Percentiles rank a stretch among this genome's conserved stretches.
Conservation (phyloP, 495 filamentous ascomycete species). For the Aspergillus mulundensis region DNA sequence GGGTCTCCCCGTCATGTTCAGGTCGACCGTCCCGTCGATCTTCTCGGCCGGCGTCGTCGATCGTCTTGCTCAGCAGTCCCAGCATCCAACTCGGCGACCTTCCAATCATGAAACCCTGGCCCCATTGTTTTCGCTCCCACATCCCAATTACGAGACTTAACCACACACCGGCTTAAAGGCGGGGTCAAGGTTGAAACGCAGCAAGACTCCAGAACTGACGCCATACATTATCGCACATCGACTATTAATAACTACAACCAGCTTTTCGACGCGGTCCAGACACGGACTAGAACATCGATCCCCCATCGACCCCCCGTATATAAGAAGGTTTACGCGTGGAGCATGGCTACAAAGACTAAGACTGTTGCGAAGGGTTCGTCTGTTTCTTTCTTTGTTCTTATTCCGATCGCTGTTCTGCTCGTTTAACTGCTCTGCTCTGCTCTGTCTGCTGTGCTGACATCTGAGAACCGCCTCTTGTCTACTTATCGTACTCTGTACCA, state of each 20-base stretch:
- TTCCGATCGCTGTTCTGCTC: neutral
- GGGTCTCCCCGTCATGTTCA: neutral
- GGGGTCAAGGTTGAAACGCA: slow-evolving; percentile 9
- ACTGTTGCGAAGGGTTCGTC: slow-evolving; percentile 20
- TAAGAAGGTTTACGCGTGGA: slow-evolving; percentile 2
- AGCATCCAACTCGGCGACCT: neutral
- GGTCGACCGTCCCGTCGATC: neutral
- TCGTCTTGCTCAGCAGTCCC: neutral
- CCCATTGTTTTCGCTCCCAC: neutral
- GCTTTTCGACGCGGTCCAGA: neutral
- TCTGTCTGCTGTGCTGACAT: neutral
- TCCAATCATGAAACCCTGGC: neutral
- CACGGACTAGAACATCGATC: neutral
- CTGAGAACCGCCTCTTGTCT: too few species aligned
- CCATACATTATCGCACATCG: slow-evolving; percentile 20
- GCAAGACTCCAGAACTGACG: slow-evolving; percentile 18
- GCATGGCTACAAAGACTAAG: slow-evolving; percentile 14
- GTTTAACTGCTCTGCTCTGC: neutral
- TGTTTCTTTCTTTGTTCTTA: neutral
- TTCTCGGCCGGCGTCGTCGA: neutral
- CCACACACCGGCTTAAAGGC: slow-evolving; percentile 9
- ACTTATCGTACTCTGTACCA: too few species aligned
- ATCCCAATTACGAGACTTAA: slow-evolving; percentile 13
- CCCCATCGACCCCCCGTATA: too few species aligned
- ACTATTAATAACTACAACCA: slow-evolving; percentile 11